These are phyloP conservation scores for Amylostereum areolatum DNA, from an alignment of 1,284 basidiomycete genomes.

Conservation along the genomic window DNA sequence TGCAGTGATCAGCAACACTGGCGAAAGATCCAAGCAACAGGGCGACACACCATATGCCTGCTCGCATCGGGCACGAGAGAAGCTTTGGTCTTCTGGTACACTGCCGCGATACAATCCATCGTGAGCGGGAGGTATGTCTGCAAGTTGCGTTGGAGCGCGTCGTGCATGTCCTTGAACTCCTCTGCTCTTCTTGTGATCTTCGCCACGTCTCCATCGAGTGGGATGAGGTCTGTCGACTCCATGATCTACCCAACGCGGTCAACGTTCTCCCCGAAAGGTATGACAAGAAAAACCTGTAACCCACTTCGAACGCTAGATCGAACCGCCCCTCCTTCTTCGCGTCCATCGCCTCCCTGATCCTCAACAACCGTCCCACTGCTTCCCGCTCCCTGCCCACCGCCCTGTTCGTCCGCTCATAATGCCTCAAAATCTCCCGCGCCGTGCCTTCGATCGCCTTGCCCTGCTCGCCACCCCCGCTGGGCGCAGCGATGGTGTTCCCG, in stretches of 20 bases:
- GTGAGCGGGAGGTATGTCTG: conserved; percentile 85
- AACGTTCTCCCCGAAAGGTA: neutral
- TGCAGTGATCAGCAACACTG: conserved; percentile 7
- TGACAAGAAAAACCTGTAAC: conserved; percentile 17
- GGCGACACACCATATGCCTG: conserved; percentile 59
- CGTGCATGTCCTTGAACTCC: conserved; percentile 84
- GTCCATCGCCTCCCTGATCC: conserved; percentile 79
- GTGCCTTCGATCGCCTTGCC: conserved; percentile 70
- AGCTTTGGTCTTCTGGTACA: conserved; percentile 75
- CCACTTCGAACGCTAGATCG: conserved; percentile 78
- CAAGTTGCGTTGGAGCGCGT: conserved; percentile 85
- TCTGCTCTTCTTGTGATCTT: conserved; percentile 86
- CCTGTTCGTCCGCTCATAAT: conserved; percentile 80
- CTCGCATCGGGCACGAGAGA: conserved; percentile 67
- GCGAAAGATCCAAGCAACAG: neutral
- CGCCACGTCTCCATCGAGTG: conserved; percentile 81
- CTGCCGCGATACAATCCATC: conserved; percentile 88
- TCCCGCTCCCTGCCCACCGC: conserved; percentile 75
- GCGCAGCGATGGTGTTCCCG: conserved; percentile 76
- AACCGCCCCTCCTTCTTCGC: conserved; percentile 70
- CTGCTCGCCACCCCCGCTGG: conserved; percentile 62
- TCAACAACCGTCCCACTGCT: conserved; percentile 72
- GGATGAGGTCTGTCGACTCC: conserved; percentile 86
- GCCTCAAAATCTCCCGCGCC: conserved; percentile 77
- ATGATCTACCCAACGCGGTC: conserved; percentile 51